Conservation (phyloP, 345 rosid species). For the Boechera stricta region DNA sequence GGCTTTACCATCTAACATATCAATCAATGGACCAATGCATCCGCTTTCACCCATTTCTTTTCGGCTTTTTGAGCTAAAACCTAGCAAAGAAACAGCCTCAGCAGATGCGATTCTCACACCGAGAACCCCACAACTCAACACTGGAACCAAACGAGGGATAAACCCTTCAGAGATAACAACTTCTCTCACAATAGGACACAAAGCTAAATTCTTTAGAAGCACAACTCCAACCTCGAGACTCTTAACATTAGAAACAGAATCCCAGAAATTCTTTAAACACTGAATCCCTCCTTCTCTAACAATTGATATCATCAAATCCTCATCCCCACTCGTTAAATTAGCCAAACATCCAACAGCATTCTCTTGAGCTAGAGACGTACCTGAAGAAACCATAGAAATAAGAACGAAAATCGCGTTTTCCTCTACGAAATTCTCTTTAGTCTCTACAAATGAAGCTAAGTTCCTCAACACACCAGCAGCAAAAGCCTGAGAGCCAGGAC, state of each 20-base stretch:
- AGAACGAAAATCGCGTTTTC: constrained; percentile 72
- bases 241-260: constrained; percentile 55
- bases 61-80: constrained; percentile 59
- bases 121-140: constrained; percentile 65
- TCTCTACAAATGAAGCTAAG: constrained; percentile 63
- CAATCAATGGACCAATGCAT: constrained; percentile 58
- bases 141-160: constrained; percentile 52
- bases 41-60: constrained; percentile 80
- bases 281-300: constrained; percentile 74
- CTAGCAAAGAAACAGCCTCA: constrained; percentile 58
- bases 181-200: constrained; percentile 63
- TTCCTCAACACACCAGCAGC: constrained; percentile 88
- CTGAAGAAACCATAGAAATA: constrained; percentile 63
- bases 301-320: constrained; percentile 60
- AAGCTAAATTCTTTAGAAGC: constrained; percentile 61
- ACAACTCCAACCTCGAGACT: constrained; percentile 71
- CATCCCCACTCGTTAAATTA: constrained; percentile 64
- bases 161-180: constrained; percentile 70
- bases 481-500: constrained; percentile 80
- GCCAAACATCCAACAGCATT: constrained; percentile 77
- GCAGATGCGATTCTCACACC: constrained; percentile 83
- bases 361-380: constrained; percentile 81
- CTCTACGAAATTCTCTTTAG: constrained; percentile 71
- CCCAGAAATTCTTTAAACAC: constrained; percentile 81
- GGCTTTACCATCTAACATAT: constrained; percentile 89